Conservation (phyloP, 345 rosid genomes). For the Melaleuca alternifolia region DNA sequence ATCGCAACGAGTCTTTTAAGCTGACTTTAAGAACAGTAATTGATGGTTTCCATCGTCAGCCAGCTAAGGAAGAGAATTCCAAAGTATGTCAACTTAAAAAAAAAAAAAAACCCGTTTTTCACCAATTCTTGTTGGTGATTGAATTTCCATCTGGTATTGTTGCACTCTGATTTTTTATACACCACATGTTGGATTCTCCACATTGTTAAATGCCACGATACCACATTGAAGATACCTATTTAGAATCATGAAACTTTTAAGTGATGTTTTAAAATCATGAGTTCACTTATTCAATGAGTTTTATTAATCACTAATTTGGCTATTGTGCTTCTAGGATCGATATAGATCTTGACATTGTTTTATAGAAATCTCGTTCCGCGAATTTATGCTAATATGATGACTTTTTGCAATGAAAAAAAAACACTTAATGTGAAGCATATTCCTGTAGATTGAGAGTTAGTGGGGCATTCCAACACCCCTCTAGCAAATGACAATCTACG, state of each 20-base stretch:
- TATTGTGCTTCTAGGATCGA: background rate
- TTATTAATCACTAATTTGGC: background rate
- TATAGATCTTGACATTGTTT: background rate
- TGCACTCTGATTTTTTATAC: background rate
- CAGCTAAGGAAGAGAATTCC: background rate
- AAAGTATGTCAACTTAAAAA: background rate
- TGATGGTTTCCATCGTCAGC: background rate
- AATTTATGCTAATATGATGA: background rate
- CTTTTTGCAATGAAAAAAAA: background rate
- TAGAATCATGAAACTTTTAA: background rate
- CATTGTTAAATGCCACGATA: background rate
- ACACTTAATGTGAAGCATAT: background rate
- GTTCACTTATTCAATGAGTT: background rate
- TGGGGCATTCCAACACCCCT: background rate
- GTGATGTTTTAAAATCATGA: background rate
- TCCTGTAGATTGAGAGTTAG: background rate
- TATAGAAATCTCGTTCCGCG: background rate
- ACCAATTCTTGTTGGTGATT: background rate
- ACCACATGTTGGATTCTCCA: background rate
- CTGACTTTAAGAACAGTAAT: constrained; percentile 24
- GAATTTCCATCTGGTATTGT: background rate
- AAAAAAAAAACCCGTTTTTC: background rate
- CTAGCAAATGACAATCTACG: background rate
- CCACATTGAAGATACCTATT: too few relatives aligned
- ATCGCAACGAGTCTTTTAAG: background rate